Evolutionary conservation across 495 filamentous ascomycete genomes (phyloP).

Genomic region (Xylaria venustula): DNA sequence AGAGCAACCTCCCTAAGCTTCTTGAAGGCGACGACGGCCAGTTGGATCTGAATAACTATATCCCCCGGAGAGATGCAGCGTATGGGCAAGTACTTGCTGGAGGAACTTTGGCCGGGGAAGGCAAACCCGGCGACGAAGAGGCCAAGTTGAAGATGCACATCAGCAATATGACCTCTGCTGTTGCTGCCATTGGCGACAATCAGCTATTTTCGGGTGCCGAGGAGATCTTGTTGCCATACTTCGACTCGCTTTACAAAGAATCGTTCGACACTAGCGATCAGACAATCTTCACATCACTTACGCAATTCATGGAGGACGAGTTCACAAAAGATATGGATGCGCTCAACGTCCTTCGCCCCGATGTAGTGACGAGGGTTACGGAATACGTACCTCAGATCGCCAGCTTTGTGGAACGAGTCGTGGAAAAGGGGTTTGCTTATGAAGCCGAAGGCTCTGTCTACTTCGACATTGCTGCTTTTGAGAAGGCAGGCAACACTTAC

Average conservation of each 20-base stretch:
- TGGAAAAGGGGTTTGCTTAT: conserved; percentile 86
- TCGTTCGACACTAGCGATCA: conserved; percentile 74
- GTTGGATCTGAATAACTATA: conserved; percentile 53
- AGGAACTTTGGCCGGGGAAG: conserved; percentile 61
- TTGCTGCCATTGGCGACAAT: conserved; percentile 51
- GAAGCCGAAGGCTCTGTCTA: conserved; percentile 86
- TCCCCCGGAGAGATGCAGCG: conserved; percentile 51
- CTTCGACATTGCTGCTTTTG: conserved; percentile 88
- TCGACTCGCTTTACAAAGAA: conserved; percentile 74
- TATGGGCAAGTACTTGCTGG: conserved; percentile 65
- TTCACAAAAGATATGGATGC: conserved; percentile 83
- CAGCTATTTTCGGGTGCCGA: conserved; percentile 50
- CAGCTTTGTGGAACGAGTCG: conserved; percentile 64
- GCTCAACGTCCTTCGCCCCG: conserved; percentile 81
- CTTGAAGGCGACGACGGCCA: conserved; percentile 36
- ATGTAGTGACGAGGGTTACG: conserved; percentile 81
- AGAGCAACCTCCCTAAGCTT: conserved; percentile 72
- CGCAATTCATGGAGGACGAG: conserved; percentile 74
- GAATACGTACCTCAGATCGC: conserved; percentile 85
- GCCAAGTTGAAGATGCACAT: conserved; percentile 96
- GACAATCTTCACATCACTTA: conserved; percentile 69
- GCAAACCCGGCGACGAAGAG: conserved; percentile 62
- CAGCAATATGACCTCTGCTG: conserved; percentile 66
- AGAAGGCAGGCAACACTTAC: conserved; percentile 78
- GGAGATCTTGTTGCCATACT: conserved; percentile 76